Percentiles rank a stretch among this genome's conserved stretches.
These are phyloP conservation scores for Stenocarpella maydis DNA, from an alignment of 2,329 filamentous ascomycete species.

Conservation along the genomic window DNA sequence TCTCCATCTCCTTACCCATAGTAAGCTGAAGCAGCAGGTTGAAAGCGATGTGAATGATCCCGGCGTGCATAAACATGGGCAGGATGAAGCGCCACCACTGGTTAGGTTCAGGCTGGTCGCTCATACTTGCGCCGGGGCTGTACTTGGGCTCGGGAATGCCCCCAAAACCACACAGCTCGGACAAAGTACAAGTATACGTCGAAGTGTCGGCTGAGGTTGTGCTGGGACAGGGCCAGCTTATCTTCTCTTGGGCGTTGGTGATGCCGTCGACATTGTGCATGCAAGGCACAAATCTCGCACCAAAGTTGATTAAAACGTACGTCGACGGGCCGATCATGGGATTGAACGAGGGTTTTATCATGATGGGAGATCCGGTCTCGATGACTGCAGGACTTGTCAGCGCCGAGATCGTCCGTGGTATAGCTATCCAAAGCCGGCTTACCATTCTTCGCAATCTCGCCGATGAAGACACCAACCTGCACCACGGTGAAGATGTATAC, in stretches of 20 bases:
- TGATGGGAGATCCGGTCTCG: constrained; percentile 79
- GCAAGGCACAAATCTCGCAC: constrained; percentile 88
- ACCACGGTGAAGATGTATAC: constrained; percentile 80
- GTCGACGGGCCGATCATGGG: constrained; percentile 96
- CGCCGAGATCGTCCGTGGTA: constrained; percentile 33
- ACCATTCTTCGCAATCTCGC: constrained; percentile 86
- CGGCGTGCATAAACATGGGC: constrained; percentile 95
- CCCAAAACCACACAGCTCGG: constrained; percentile 83
- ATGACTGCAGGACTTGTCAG: constrained; percentile 58
- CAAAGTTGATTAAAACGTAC: constrained; percentile 95
- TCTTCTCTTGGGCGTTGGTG: constrained; percentile 57
- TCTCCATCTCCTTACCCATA: constrained; percentile 91
- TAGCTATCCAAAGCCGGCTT: constrained; percentile 43
- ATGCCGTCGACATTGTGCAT: constrained; percentile 85
- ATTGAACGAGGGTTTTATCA: constrained; percentile 87
- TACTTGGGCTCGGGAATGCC: constrained; percentile 75
- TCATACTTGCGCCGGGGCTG: constrained; percentile 52
- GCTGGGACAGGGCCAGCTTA: constrained; percentile 83
- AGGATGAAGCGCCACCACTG: constrained; percentile 98
- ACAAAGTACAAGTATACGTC: constrained; percentile 71
- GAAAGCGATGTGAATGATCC: constrained; percentile 93
- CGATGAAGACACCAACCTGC: constrained; percentile 88
- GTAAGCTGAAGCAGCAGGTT: constrained; percentile 93
- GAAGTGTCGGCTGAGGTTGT: constrained; percentile 67
- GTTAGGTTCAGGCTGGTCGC: constrained; percentile 72